Conservation (phyloP, 164 flowering plant species). For the Litsea cubeba region DNA sequence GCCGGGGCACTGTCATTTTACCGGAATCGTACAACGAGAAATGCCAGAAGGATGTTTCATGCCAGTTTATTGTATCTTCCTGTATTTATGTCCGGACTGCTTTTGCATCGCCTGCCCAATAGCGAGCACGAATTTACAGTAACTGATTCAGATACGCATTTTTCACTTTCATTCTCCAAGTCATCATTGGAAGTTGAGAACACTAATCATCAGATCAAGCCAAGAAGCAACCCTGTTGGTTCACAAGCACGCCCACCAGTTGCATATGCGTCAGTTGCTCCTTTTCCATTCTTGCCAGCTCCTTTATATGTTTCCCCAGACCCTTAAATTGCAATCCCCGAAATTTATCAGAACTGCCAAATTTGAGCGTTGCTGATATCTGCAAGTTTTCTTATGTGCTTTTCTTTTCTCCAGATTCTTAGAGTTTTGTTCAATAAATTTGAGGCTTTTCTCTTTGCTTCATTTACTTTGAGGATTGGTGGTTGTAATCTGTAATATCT, state of each 20-base stretch:
- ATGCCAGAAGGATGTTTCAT: constrained; percentile 80
- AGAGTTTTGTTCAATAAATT: no score
- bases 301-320: constrained; percentile 39
- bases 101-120: constrained; percentile 63
- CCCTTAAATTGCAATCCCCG: constrained; percentile 8
- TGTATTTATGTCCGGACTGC: constrained; percentile 77
- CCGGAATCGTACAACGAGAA: constrained; percentile 50
- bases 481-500: neutral
- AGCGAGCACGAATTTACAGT: constrained; percentile 21
- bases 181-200: constrained; percentile 14
- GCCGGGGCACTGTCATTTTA: constrained; percentile 70
- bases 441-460: neutral
- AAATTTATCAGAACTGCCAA: neutral
- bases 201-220: constrained; percentile 9
- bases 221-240: neutral
- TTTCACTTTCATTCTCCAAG: constrained; percentile 16
- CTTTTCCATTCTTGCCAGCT: constrained; percentile 86
- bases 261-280: constrained; percentile 81
- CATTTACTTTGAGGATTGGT: neutral
- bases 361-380: neutral
- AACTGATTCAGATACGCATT: constrained; percentile 11
- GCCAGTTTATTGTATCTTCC: constrained; percentile 93
- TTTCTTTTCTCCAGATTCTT: neutral
- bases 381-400: neutral
- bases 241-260: constrained; percentile 55